Evolutionary conservation across 1,139 yeast species (phyloP), one percentile per base, ranked within the genome.

Genomic region (Entelexis paramagnoliae): DNA sequence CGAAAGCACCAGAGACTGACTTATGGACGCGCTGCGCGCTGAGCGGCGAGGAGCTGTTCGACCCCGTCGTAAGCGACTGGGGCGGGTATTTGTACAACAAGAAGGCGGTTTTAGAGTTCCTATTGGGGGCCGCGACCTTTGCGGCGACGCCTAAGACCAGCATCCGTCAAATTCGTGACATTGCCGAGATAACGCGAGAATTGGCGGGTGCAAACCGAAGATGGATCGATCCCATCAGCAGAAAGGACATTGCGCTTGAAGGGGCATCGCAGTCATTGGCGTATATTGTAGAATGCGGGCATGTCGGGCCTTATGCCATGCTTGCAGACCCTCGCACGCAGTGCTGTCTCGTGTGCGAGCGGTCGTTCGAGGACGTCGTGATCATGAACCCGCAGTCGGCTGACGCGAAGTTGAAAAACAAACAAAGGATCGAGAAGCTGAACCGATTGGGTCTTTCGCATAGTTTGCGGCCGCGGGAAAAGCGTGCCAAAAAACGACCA

Each of bases 11-110:
- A 46, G 61, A 62, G 43, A 59, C 20, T n/a, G 66, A 63, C 13
- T 14, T 16, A 2, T 72, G 81, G 77, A 63, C 70, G 49, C 64
- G 64, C 6, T 78, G 83, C 56, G 62, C 67, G 4, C 58, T 79
- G 20, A 68, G 76, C 1, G 70, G 70, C 2, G 65, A 66, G 22
- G 64, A 63, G 11, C 66, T 79, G 20, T 60, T 56, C 10, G 64
- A 63, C 7, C 85, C 82, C 0, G 69, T 86, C 3, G 85, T 83
- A 7, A 77, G 88, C 30, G 96, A 87, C 66, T 82, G 73, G 63
- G 69, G 69, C 54, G 96, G 96, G 0, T 65, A 71, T 34, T 62
- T 88, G n/a, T 84, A 77, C 64, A 77, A 80, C 58, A 85, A 84
- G 59, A 88, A 83, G 56, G 70, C 81, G 35, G 65, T 85, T 0